phyloP scores from a whole-genome alignment of 1,284 basidiomycete genomes.

The Ustilago shanxiensis region DNA sequence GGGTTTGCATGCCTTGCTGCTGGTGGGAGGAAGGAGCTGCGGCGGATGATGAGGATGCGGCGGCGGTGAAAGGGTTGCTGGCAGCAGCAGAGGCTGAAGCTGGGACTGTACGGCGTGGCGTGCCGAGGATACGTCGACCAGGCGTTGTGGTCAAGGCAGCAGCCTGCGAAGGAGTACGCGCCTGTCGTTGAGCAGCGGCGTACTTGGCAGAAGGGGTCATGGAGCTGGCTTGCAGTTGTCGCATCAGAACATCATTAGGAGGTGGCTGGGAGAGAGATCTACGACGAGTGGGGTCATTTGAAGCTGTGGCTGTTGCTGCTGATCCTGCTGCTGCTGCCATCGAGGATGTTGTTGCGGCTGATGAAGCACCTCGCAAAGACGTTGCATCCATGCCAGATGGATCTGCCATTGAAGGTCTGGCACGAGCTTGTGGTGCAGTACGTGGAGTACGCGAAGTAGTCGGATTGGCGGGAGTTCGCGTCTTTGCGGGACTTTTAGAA shows the following conservation, averaged over 20 bases:
- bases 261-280: constrained; percentile 52
- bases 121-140: constrained; percentile 38
- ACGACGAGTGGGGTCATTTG: constrained; percentile 22
- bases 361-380: constrained; percentile 2
- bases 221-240: constrained; percentile 35
- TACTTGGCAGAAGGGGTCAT: constrained; percentile 39
- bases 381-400: constrained; percentile 4
- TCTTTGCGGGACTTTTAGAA: constrained; percentile 23
- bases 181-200: constrained; percentile 19
- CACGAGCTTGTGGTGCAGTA: constrained; percentile 26
- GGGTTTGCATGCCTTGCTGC: constrained; percentile 40
- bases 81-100: constrained; percentile 20
- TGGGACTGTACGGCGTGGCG: constrained; percentile 23
- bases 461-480: constrained; percentile 17
- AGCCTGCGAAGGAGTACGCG: constrained; percentile 30
- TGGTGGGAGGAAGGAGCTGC: constrained; percentile 9
- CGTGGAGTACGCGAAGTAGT: constrained; percentile 23
- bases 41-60: constrained; percentile 4
- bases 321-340: constrained; percentile 2
- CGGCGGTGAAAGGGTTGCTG: constrained; percentile 12
- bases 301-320: background rate
- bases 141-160: constrained; percentile 28
- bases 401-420: constrained; percentile 12
- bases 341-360: constrained; percentile 1
- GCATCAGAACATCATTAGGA: constrained; percentile 45